A percentile compares a stretch with the other conserved stretches of the same genome.
Conservation (phyloP, 2,329 filamentous ascomycete species). For the Arthrocladium fulminans region DNA sequence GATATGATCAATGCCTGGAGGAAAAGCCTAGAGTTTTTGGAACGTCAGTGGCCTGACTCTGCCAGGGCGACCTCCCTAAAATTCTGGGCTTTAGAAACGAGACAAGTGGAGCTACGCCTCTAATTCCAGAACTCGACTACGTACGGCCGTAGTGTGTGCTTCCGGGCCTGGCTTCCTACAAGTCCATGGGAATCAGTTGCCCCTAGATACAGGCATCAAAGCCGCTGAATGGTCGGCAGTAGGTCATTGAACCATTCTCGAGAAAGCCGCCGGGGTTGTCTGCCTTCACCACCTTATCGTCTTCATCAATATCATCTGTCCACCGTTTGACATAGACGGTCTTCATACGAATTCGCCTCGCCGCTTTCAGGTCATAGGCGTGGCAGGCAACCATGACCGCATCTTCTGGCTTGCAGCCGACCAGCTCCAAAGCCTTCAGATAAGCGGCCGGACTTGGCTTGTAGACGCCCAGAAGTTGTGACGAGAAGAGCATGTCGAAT, state of each 20-base stretch:
- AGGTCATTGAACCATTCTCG: background rate
- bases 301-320: constrained; percentile 46
- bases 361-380: constrained; percentile 46
- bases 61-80: too few species aligned
- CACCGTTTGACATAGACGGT: constrained; percentile 46
- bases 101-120: too few species aligned
- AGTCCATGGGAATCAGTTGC: background rate
- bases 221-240: background rate
- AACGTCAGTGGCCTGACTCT: too few species aligned
- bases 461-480: constrained; percentile 41
- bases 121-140: too few species aligned
- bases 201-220: background rate
- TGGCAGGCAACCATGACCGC: constrained; percentile 47
- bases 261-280: constrained; percentile 31
- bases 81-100: too few species aligned
- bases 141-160: background rate
- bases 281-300: constrained; percentile 32
- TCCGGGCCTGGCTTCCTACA: too few species aligned
- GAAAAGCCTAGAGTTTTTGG: too few species aligned
- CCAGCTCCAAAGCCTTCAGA: constrained; percentile 36
- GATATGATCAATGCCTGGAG: too few species aligned
- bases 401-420: constrained; percentile 39
- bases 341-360: constrained; percentile 40
- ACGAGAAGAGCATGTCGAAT: constrained; percentile 47
- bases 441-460: constrained; percentile 45